These are phyloP conservation scores for Pseudozyma thailandica DNA, from an alignment of 1,284 basidiomycete species.

Conservation along the genomic window DNA sequence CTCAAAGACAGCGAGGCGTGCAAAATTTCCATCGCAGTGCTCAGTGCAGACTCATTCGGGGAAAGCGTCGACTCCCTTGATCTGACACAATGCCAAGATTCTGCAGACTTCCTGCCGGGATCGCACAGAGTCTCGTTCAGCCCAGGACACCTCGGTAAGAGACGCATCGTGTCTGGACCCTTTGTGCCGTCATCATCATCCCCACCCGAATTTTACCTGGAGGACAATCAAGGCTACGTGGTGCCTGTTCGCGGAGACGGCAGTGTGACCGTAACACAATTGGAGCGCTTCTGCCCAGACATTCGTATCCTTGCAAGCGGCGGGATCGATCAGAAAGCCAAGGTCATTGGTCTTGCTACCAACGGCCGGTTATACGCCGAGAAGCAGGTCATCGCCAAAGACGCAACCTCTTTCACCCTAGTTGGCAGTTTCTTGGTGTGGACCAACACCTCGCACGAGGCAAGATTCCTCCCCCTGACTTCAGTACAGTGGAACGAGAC, in stretches of 20 bases:
- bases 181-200: conserved; percentile 20
- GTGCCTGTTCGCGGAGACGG: neutral
- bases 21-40: conserved; percentile 41
- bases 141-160: conserved; percentile 17
- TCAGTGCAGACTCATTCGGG: conserved; percentile 18
- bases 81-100: conserved; percentile 7
- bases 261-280: conserved; percentile 20
- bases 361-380: conserved; percentile 75
- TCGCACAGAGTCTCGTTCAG: neutral
- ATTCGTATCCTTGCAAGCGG: conserved; percentile 26
- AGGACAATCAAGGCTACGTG: conserved; percentile 36
- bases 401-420: conserved; percentile 83
- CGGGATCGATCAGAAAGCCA: conserved; percentile 7
- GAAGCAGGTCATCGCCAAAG: conserved; percentile 72
- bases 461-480: conserved; percentile 77
- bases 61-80: conserved; percentile 12
- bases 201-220: conserved; percentile 34
- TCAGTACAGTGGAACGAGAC: conserved; percentile 50
- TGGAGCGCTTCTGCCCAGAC: conserved; percentile 43
- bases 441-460: conserved; percentile 85
- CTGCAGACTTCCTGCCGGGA: conserved; percentile 3
- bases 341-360: conserved; percentile 75
- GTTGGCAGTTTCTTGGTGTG: conserved; percentile 85
- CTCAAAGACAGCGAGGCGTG: conserved; percentile 8
- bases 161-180: conserved; percentile 27